Conservation (phyloP, 2,329 filamentous ascomycete species). For the Pyricularia pennisetigena region DNA sequence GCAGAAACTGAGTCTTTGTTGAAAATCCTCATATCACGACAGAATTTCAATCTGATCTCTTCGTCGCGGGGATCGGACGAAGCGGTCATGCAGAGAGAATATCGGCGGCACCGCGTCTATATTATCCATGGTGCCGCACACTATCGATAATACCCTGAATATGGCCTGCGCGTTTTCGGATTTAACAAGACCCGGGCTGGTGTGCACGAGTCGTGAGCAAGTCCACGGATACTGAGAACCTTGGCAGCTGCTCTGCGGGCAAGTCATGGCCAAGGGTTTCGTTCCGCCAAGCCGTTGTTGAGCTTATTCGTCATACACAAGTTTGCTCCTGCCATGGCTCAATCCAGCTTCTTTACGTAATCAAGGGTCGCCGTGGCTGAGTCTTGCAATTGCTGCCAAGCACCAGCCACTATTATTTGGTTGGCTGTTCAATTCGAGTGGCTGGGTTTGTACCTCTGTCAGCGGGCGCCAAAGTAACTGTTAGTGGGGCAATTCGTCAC, state of each 20-base stretch:
- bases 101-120: not conserved
- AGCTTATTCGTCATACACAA: not conserved
- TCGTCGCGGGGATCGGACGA: not conserved
- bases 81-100: not conserved
- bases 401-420: not conserved
- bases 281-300: not conserved
- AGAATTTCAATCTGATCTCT: not conserved
- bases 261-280: not conserved
- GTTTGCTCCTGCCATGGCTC: not conserved
- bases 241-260: not conserved
- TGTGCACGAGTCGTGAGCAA: not conserved
- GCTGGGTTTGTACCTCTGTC: not conserved
- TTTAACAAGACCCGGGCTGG: not conserved
- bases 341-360: not conserved
- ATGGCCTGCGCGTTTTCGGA: not conserved
- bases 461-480: not conserved
- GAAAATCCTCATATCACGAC: not conserved
- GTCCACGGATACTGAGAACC: not conserved
- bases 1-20: not conserved
- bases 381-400: not conserved
- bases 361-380: not conserved
- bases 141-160: not conserved
- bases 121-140: not conserved
- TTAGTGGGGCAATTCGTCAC: conserved; percentile 8
- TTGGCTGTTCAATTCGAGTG: not conserved